phyloP scores from a whole-genome alignment of 441 rosid species.

The Pelargonium myrrhifolium region DNA sequence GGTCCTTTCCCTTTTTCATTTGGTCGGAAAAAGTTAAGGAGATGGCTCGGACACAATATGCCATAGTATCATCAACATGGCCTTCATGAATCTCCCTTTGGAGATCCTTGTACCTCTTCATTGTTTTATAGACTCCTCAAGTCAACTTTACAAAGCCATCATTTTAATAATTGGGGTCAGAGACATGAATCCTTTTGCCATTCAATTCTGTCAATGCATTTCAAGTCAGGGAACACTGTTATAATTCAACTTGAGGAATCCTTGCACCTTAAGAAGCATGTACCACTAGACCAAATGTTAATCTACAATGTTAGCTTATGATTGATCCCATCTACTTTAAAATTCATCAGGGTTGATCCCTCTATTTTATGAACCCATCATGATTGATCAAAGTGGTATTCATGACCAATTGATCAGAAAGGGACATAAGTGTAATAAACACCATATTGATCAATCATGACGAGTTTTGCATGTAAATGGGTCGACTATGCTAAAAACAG shows the following conservation, averaged over 20 bases:
- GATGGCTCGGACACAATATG: background rate
- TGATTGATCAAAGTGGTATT: background rate
- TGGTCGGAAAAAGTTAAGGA: background rate
- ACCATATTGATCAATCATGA: too few species aligned
- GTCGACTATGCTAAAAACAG: too few species aligned
- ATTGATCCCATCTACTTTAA: background rate
- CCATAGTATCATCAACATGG: slow-evolving; percentile 1
- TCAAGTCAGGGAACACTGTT: background rate
- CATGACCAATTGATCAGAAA: background rate
- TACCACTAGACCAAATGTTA: slow-evolving; percentile 3
- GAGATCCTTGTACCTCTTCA: background rate
- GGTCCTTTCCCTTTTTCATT: slow-evolving; percentile 4
- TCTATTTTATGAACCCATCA: background rate
- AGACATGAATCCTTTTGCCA: slow-evolving; percentile 2
- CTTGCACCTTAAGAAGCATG: background rate
- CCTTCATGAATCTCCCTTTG: background rate
- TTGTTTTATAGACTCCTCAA: background rate
- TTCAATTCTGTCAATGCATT: background rate
- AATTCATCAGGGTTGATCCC: background rate
- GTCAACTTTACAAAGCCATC: background rate
- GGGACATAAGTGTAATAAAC: background rate
- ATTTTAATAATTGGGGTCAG: background rate
- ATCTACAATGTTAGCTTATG: slow-evolving; percentile 3
- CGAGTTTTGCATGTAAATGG: too few species aligned
- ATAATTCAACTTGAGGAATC: background rate